Conservation (phyloP, 1,139 yeast species). For the Saccharomycopsis hybrid region DNA sequence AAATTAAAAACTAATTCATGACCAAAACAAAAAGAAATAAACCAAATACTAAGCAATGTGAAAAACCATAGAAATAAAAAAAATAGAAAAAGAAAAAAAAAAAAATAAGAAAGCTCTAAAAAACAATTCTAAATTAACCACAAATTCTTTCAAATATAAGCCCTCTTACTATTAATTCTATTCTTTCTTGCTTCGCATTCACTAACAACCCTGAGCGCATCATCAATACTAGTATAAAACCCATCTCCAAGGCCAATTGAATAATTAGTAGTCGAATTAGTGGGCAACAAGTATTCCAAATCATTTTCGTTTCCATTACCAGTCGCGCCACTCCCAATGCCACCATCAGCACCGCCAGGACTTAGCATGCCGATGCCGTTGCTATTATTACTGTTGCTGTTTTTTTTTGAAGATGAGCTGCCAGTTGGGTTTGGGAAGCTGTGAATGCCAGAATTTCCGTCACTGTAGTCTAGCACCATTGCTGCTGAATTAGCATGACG, state of each 20-base stretch:
- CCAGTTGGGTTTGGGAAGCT: background rate
- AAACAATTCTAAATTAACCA: too few relatives aligned
- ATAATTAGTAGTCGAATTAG: background rate
- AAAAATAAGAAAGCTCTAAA: too few relatives aligned
- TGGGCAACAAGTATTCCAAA: constrained; percentile 1
- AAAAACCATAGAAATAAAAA: too few relatives aligned
- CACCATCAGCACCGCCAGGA: too few relatives aligned
- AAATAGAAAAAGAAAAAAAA: too few relatives aligned
- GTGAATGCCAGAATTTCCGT: background rate
- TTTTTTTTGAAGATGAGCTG: too few relatives aligned
- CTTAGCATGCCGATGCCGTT: too few relatives aligned
- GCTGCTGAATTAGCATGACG: background rate
- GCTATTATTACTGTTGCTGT: too few relatives aligned
- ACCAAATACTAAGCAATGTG: too few relatives aligned
- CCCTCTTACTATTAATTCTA: background rate
- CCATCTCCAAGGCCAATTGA: constrained; percentile 19
- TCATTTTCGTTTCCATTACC: background rate
- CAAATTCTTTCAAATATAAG: background rate
- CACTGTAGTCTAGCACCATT: background rate
- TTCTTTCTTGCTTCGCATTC: background rate
- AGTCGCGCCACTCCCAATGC: background rate
- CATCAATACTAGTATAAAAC: constrained; percentile 26
- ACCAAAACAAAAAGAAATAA: too few relatives aligned
- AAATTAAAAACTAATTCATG: too few relatives aligned
- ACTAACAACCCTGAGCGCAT: constrained; percentile 25